phyloP scores from a whole-genome alignment of 148 eudicot genomes.

The Simmondsia chinensis region DNA sequence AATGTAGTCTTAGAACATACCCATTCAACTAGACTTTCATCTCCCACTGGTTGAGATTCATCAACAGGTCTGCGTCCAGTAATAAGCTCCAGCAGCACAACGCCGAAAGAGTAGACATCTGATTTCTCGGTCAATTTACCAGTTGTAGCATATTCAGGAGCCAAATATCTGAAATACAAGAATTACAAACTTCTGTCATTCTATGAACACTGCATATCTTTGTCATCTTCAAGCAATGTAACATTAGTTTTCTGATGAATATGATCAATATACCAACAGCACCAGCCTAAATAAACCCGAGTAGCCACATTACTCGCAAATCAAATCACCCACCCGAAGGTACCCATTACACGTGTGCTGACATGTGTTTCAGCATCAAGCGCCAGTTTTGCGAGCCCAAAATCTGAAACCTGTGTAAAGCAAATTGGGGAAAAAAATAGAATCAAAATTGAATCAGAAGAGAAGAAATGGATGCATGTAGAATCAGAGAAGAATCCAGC shows the following conservation, averaged over 20 bases:
- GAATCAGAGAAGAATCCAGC: conserved; percentile 11
- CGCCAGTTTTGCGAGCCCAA: conserved; percentile 84
- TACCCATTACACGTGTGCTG: conserved; percentile 93
- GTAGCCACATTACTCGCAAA: neutral
- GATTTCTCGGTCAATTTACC: conserved; percentile 96
- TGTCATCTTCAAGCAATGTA: too few relatives aligned
- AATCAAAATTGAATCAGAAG: neutral
- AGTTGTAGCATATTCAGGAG: conserved; percentile 90
- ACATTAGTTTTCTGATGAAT: too few relatives aligned
- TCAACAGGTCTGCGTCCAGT: conserved; percentile 92
- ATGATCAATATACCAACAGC: too few relatives aligned
- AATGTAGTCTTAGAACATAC: conserved; percentile 27
- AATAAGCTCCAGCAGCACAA: conserved; percentile 88
- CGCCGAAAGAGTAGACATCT: conserved; percentile 86
- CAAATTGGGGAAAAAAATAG: neutral
- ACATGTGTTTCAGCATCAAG: conserved; percentile 67
- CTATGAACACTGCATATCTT: too few relatives aligned
- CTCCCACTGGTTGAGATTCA: conserved; percentile 61
- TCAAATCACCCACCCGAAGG: conserved; percentile 64
- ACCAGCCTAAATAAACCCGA: too few relatives aligned
- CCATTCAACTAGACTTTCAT: conserved; percentile 90
- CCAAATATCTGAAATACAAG: conserved; percentile 63
- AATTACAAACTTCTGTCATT: conserved; percentile 1
- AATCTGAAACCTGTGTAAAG: conserved; percentile 82
- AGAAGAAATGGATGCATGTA: neutral